These are phyloP conservation scores for Phytopythium mirpurense DNA, from an alignment of 352 stramenopile genomes.

Conservation along the genomic window DNA sequence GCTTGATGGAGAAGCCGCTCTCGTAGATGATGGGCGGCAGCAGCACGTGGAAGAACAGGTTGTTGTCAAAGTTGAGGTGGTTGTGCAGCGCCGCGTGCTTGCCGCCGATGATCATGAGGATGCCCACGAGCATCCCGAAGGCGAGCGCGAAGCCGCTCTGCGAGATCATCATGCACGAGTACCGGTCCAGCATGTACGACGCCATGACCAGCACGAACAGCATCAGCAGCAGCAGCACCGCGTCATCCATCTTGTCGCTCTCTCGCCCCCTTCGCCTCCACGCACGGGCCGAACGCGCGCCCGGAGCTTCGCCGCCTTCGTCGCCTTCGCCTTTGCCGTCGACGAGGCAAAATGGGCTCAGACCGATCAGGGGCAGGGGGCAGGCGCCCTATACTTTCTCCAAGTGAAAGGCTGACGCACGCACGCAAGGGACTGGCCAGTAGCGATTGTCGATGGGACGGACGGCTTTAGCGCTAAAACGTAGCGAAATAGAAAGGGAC, in stretches of 20 bases:
- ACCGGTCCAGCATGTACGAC: constrained; percentile 83
- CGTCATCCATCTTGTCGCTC: constrained; percentile 61
- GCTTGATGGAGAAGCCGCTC: constrained; percentile 90
- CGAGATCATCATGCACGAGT: constrained; percentile 81
- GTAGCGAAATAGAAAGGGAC: no score
- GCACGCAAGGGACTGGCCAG: not conserved
- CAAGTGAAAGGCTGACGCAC: not conserved
- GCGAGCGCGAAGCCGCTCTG: constrained; percentile 83
- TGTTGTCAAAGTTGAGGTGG: constrained; percentile 88
- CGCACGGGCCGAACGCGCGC: not conserved
- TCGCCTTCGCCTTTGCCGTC: constrained; percentile 6
- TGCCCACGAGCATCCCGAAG: constrained; percentile 66
- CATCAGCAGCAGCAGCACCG: constrained; percentile 77
- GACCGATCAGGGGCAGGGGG: no score
- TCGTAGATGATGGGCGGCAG: constrained; percentile 95
- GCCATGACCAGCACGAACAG: constrained; percentile 86
- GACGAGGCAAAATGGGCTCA: constrained; percentile 8
- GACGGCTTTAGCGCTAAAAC: not conserved
- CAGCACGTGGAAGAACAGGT: constrained; percentile 92
- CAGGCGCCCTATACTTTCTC: constrained; percentile 11
- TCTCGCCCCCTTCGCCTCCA: constrained; percentile 11
- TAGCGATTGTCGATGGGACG: not conserved
- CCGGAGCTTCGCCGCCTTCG: not conserved
- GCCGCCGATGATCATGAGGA: constrained; percentile 63
- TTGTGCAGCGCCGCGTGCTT: constrained; percentile 61